phyloP scores from a whole-genome alignment of 169 alveolate genomes.

The Besnoitia besnoiti region DNA sequence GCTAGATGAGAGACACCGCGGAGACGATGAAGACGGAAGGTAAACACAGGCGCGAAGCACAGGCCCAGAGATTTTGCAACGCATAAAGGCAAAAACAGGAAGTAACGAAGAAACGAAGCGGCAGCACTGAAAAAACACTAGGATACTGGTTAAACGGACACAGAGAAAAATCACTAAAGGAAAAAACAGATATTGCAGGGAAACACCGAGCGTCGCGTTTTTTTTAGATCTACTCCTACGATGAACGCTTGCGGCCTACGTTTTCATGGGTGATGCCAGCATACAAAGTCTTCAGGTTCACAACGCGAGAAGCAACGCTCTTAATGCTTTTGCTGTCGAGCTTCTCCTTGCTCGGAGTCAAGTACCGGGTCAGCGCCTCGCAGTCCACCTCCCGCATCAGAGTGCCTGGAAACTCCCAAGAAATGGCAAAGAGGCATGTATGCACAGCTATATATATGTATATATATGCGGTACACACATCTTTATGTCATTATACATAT shows the following conservation, averaged over 20 bases:
- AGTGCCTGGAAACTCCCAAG: slow-evolving; percentile 70
- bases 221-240: background rate
- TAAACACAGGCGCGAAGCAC: background rate
- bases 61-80: no score
- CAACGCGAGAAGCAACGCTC: slow-evolving; percentile 74
- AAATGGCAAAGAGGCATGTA: background rate
- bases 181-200: background rate
- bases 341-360: slow-evolving; percentile 77
- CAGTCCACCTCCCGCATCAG: slow-evolving; percentile 77
- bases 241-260: slow-evolving; percentile 52
- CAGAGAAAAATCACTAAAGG: background rate
- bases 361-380: slow-evolving; percentile 56
- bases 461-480: background rate
- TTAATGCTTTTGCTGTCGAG: slow-evolving; percentile 77
- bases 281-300: slow-evolving; percentile 63
- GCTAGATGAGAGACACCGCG: background rate
- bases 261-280: slow-evolving; percentile 73
- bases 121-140: background rate
- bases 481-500: background rate
- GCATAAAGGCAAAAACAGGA: no score
- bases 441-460: background rate
- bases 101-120: background rate
- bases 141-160: background rate
- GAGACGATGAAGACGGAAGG: background rate
- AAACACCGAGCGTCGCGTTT: background rate